Conservation (phyloP, 305 asterid species). For the Striga hermonthica region DNA sequence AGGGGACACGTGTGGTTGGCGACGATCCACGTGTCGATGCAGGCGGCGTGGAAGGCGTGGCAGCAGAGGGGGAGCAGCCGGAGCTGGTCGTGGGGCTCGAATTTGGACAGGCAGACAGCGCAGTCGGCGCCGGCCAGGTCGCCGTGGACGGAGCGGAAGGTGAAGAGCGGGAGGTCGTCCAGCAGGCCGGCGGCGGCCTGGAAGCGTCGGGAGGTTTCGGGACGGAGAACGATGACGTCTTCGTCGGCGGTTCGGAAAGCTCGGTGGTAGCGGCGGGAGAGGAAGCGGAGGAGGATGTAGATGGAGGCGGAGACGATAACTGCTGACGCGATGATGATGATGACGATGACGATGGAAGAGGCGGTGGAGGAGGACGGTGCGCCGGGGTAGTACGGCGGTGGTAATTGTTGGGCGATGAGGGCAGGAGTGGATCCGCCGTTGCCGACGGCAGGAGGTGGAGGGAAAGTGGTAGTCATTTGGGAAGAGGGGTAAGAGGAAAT, state of each 20-base stretch:
- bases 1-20: constrained; percentile 82
- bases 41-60: constrained; percentile 82
- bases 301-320: constrained; percentile 65
- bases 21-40: constrained; percentile 86
- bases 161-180: constrained; percentile 67
- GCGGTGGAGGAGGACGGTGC: constrained; percentile 27
- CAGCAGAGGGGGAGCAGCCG: constrained; percentile 76
- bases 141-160: constrained; percentile 55
- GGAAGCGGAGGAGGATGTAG: constrained; percentile 63
- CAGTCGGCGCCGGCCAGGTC: constrained; percentile 72
- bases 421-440: constrained; percentile 26
- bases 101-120: constrained; percentile 76
- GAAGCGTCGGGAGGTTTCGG: constrained; percentile 25
- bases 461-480: constrained; percentile 40
- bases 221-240: constrained; percentile 46
- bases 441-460: constrained; percentile 29
- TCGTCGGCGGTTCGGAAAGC: constrained; percentile 43
- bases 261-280: constrained; percentile 54
- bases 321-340: constrained; percentile 66
- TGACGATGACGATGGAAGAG: constrained; percentile 50
- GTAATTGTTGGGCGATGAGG: constrained; percentile 26
- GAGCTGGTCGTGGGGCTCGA: constrained; percentile 65
- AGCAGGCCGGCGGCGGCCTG: constrained; percentile 34
- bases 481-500: constrained; percentile 28
- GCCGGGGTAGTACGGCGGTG: constrained; percentile 1